Base-by-base conservation (phyloP, 129 eudicot genomes). In the Helichrysum umbraculigerum region DNA sequence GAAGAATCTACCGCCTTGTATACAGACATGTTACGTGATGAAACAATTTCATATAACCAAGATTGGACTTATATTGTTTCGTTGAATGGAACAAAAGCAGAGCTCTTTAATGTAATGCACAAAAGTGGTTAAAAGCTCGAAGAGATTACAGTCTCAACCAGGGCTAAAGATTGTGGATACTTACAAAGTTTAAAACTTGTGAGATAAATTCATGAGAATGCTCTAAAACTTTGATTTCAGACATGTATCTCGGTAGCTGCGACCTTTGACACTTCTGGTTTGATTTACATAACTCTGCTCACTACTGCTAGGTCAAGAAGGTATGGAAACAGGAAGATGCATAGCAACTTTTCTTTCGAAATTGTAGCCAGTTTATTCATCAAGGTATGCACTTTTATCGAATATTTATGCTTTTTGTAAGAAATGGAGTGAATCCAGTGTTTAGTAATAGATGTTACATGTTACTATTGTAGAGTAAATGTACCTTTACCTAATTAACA, bases 291-390 rank as follows among this genome's bases (percentile, higher is more conserved):
- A 79, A 81, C 86, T 16, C 60, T 85, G 41, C 86, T 82, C 20
- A 81, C 82, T 57, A 86, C 89, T 67, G 79, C 86, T 65, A 76
- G 79, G 82, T 75, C 84, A 79, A 79, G 84, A 80, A 22, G 84
- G 82, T 52, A 68, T 62, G 47, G 82, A 85, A 82, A 82, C 89
- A 2, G 82, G 89, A 71, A 79, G 79, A 72, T 84, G 84, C 32
- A 80, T 79, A 30, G 89, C 89, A 6, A 76, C 66, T 57, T 76
- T 61, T 80, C 75, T 79, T 52, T 29, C 82, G 69, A 81, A 78
- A 51, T 34, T 82, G 47, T 84, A 86, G 34, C 86, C 85, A 0
- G 77, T 73, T 33, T 84, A 86, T 29, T 68, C 89, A 44, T 82
- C 89, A 12, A 80, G 83, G 22, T 86, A 79, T 42, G 85, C 79